Evolutionary conservation across 1,284 basidiomycete genomes (phyloP), one percentile per base, ranked within the genome.

Genomic region (Mycosarcoma mackinlayi): DNA sequence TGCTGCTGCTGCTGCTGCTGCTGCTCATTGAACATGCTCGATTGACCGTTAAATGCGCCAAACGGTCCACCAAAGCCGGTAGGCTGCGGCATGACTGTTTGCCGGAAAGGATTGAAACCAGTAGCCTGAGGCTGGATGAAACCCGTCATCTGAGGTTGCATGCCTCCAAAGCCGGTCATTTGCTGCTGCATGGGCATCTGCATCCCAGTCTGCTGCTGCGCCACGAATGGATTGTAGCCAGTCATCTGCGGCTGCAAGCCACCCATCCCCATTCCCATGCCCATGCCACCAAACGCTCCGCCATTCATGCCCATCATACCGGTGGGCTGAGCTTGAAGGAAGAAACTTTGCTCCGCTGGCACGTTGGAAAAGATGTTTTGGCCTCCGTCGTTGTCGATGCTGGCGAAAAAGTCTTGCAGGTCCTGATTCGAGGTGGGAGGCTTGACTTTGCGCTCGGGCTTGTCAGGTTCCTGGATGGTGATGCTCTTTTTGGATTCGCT

Each of bases 391-490:
- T 89, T 87, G 82, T 97, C 94, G 75, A 98, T 96, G 16, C 92
- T 89, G 46, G 88, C 86, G 84, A 98, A 97, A 85, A 98, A 96
- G 84, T 98, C 96, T 33, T 90, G 85, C 54, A 92, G 86, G 19
- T 86, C 85, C 57, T 86, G 42, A 48, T 77, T 69, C 62, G 48
- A n/a, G 65, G 71, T 73, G 14, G 69, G 64, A 6, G 69, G 68
- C 45, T 77, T 78, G 45, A 59, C 51, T 13, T 56, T 55, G n/a
- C 51, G 51, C 37, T 70, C 63, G 5, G 57, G 54, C 58, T 76
- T 73, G 27, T 73, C 62, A n/a, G 71, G 64, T 34, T 76, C 73
- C 44, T 76, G 52, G 28, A 75, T 69, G 42, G 67, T 64, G 56
- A 72, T 69, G 45, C 55, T 68, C 54, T 71, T 71, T 48, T 74